A percentile compares a stretch with the other conserved stretches of the same genome.
Conservation (phyloP, 2,329 filamentous ascomycete genomes). For the Geosmithia flava region DNA sequence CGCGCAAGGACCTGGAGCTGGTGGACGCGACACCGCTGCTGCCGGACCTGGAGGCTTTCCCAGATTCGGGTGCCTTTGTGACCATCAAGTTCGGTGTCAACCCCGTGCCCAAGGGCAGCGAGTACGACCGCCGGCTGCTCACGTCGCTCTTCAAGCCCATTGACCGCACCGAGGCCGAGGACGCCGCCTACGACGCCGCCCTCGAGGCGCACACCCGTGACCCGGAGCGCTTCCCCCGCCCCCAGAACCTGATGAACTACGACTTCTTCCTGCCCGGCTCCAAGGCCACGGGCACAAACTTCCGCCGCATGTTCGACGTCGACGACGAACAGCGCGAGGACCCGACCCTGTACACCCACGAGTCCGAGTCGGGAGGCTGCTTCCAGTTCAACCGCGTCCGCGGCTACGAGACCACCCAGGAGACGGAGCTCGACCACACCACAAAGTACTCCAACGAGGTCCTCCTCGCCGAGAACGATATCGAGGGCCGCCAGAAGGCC, state of each 20-base stretch:
- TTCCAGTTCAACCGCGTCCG: slow-evolving; percentile 52
- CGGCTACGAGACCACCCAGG: slow-evolving; percentile 50
- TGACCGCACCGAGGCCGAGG: slow-evolving; percentile 40
- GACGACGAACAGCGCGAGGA: slow-evolving; percentile 42
- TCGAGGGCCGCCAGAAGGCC: slow-evolving; percentile 37
- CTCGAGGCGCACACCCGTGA: slow-evolving; percentile 43
- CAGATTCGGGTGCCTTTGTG: slow-evolving; percentile 57
- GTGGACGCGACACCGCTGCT: slow-evolving; percentile 49
- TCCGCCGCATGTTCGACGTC: slow-evolving; percentile 49
- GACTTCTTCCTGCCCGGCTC: slow-evolving; percentile 51
- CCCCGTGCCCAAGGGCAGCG: slow-evolving; percentile 37
- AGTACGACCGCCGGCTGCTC: slow-evolving; percentile 49
- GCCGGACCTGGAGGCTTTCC: slow-evolving; percentile 56
- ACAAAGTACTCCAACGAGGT: slow-evolving; percentile 55
- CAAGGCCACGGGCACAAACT: slow-evolving; percentile 32
- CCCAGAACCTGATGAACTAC: slow-evolving; percentile 49
- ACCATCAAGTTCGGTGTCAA: slow-evolving; percentile 58
- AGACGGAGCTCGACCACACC: slow-evolving; percentile 41
- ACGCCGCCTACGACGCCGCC: slow-evolving; percentile 35
- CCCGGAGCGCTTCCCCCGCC: slow-evolving; percentile 40
- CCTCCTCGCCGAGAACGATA: slow-evolving; percentile 44
- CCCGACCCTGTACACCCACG: slow-evolving; percentile 40
- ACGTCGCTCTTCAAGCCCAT: slow-evolving; percentile 50
- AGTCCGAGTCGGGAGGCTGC: slow-evolving; percentile 30
- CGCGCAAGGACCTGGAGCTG: slow-evolving; percentile 43